Evolutionary conservation across 352 stramenopile species (phyloP).

Genomic region (Elongisporangium prolatum): DNA sequence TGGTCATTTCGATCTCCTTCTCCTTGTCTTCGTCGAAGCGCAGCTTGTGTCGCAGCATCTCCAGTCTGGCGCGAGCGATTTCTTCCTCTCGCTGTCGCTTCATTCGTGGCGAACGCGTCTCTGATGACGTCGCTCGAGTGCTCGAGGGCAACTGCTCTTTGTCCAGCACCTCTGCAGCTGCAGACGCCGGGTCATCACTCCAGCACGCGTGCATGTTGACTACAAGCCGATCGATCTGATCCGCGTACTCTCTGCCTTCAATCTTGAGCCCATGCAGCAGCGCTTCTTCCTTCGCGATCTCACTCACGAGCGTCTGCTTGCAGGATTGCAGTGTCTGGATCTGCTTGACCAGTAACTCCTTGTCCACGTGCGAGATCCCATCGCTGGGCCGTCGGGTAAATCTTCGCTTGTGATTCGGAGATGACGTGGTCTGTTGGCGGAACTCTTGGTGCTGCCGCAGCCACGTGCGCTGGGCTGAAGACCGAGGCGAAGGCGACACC

Average conservation of each 20-base stretch:
- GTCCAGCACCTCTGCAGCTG: neutral
- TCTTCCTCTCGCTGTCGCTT: conserved; percentile 37
- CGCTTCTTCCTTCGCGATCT: conserved; percentile 64
- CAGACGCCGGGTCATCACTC: conserved; percentile 8
- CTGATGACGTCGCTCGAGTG: neutral
- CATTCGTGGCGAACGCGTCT: conserved; percentile 6
- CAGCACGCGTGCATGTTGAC: conserved; percentile 44
- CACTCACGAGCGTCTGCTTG: conserved; percentile 52
- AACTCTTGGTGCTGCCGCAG: conserved; percentile 22
- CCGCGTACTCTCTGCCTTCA: conserved; percentile 30
- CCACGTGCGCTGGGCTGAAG: conserved; percentile 14
- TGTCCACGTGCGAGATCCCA: conserved; percentile 26
- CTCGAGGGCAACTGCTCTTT: neutral
- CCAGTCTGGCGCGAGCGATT: conserved; percentile 37
- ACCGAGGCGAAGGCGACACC: conserved; percentile 15
- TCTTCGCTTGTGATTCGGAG: conserved; percentile 3
- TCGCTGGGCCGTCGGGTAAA: neutral
- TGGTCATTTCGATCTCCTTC: conserved; percentile 61
- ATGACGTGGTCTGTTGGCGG: conserved; percentile 18
- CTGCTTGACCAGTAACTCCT: conserved; percentile 36
- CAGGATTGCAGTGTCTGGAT: conserved; percentile 62
- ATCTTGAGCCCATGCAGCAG: conserved; percentile 55
- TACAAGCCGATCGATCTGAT: conserved; percentile 52
- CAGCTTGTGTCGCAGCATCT: conserved; percentile 55
- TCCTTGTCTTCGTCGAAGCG: conserved; percentile 61